Base-by-base conservation (phyloP, 2,329 filamentous ascomycete genomes). In the Verticillium klebahnii region DNA sequence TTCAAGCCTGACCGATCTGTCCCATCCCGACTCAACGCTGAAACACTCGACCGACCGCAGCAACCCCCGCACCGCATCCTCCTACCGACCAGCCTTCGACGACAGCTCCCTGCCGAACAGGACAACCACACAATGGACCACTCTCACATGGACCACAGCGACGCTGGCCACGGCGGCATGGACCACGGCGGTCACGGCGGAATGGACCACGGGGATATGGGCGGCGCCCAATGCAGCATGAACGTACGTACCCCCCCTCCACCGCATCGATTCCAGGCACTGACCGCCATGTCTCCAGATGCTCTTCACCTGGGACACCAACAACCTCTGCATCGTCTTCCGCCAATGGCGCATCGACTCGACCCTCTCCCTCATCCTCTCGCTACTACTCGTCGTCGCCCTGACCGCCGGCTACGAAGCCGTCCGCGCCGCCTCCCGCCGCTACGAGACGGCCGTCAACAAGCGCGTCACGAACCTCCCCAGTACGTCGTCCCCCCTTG, bases 291-390 rank as follows among this genome's bases (percentile, higher is more conserved):
- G 3, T 25, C 25, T 25, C 25, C 25, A 97, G 93, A 98, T 97
- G 94, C 87, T 98, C 68, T 99, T 99, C 81, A 98, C 93, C 64
- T 99, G 94, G 94, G 87, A 93, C 75, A 94, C 93, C 2, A 86
- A 83, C 61, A 90, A 98, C 78, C 91, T 99, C 67, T 99, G 95
- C 84, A 96, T 99, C 76, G 86, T 99, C 75, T 99, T 98, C 82
- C 85, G 84, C 69, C 87, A 89, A 77, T 99, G 95, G 95, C 93
- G 91, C 78, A 79, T 99, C 75, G 88, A 84, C 65, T 88, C 89
- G 64, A 88, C 88, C 3, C 71, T 85, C 59, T 90, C 90, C 37
- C 89, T 99, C 62, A 70, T 97, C 74, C 75, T 93, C 71, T 97
- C 94, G 32, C 88, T 99, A 64, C 69, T 95, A 68, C 91, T 87